Evolutionary conservation across 1,284 basidiomycete genomes (phyloP).

Genomic region (Trichosporon ovoides): DNA sequence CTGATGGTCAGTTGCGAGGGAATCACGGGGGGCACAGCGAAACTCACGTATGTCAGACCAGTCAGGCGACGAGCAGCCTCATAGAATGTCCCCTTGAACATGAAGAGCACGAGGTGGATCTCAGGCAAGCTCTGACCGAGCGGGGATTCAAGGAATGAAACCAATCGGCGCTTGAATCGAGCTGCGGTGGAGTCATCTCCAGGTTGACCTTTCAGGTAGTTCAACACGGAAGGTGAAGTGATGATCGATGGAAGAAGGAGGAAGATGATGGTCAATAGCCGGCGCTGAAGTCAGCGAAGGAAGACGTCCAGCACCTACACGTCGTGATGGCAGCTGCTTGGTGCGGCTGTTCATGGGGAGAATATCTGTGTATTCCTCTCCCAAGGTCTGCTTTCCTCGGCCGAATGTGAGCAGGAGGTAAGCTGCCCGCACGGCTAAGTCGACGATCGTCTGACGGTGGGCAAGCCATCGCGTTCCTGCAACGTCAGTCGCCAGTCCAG

Average conservation of each 20-base stretch:
- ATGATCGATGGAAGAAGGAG: slow-evolving; percentile 60
- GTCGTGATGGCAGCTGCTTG: slow-evolving; percentile 20
- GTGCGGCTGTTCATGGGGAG: slow-evolving; percentile 59
- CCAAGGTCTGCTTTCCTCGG: slow-evolving; percentile 73
- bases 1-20: slow-evolving; percentile 49
- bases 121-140: slow-evolving; percentile 51
- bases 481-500: neutral
- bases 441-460: slow-evolving; percentile 72
- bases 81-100: slow-evolving; percentile 73
- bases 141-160: slow-evolving; percentile 33
- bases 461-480: slow-evolving; percentile 83
- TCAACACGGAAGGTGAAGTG: slow-evolving; percentile 42
- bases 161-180: slow-evolving; percentile 17
- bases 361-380: slow-evolving; percentile 86
- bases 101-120: slow-evolving; percentile 74
- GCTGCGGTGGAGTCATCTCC: slow-evolving; percentile 10
- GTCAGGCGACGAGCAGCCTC: slow-evolving; percentile 65
- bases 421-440: slow-evolving; percentile 62
- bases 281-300: slow-evolving; percentile 28
- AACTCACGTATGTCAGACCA: slow-evolving; percentile 65
- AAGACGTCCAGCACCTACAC: slow-evolving; percentile 15
- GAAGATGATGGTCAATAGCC: slow-evolving; percentile 58
- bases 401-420: slow-evolving; percentile 75
- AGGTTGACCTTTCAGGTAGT: slow-evolving; percentile 48
- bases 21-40: neutral